phyloP scores from a whole-genome alignment of 2,329 filamentous ascomycete genomes.

The Penicillium sp. region DNA sequence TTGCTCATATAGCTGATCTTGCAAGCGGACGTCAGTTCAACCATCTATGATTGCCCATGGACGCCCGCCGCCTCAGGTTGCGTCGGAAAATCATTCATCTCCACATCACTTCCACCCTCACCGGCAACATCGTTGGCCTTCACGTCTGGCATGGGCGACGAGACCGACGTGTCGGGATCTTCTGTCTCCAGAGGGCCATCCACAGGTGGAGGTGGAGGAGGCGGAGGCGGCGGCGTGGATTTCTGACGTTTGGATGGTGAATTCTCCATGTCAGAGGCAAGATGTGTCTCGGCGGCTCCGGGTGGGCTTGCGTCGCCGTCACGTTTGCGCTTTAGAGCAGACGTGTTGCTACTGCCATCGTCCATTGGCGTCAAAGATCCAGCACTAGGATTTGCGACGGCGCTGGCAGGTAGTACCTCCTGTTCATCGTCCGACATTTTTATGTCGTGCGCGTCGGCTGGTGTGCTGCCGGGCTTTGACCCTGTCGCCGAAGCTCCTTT shows the following conservation, averaged over 20 bases:
- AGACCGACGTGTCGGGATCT: not conserved
- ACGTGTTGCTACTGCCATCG: constrained; percentile 28
- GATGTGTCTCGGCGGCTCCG: not conserved
- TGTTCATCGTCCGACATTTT: constrained; percentile 41
- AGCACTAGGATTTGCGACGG: constrained; percentile 17
- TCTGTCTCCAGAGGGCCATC: constrained; percentile 14
- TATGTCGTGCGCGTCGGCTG: constrained; percentile 22
- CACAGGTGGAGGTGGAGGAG: constrained; percentile 29
- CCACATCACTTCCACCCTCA: constrained; percentile 2
- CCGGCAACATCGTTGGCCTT: constrained; percentile 9
- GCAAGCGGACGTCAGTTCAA: too few species aligned
- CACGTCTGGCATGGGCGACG: constrained; percentile 9
- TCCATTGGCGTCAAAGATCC: constrained; percentile 44
- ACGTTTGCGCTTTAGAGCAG: constrained; percentile 16
- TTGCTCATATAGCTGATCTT: too few species aligned
- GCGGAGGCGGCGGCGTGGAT: constrained; percentile 35
- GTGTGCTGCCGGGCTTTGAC: constrained; percentile 19
- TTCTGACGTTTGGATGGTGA: constrained; percentile 54
- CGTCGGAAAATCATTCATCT: too few species aligned
- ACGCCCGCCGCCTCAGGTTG: too few species aligned
- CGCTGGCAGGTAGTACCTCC: constrained; percentile 5
- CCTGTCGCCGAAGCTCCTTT: constrained; percentile 29
- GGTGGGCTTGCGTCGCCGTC: constrained; percentile 8
- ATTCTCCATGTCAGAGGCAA: constrained; percentile 17
- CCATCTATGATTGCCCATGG: too few species aligned